Conservation (phyloP, 2,329 filamentous ascomycete genomes). For the Chalaropsis thielavioides region DNA sequence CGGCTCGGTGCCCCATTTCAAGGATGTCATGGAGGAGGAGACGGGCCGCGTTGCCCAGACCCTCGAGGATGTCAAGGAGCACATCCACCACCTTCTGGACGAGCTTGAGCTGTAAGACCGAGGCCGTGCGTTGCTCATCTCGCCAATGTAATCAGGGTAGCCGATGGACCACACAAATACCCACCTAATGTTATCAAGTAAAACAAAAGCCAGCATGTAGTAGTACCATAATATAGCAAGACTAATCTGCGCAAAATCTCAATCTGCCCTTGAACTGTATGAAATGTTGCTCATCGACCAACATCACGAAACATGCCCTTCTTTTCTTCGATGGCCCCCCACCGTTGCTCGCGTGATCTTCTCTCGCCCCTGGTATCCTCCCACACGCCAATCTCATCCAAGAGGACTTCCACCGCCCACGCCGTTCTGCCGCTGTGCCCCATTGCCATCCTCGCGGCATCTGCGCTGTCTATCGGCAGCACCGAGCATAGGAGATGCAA, state of each 20-base stretch:
- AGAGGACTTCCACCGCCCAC: constrained; percentile 37
- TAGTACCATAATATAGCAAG: background rate
- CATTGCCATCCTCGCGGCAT: constrained; percentile 25
- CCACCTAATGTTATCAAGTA: background rate
- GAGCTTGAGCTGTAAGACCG: constrained; percentile 9
- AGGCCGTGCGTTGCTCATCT: no score
- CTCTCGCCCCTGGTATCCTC: constrained; percentile 21
- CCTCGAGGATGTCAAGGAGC: constrained; percentile 5
- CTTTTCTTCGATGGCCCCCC: constrained; percentile 35
- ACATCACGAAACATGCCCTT: constrained; percentile 26
- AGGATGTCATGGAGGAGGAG: background rate
- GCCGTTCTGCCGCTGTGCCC: constrained; percentile 18
- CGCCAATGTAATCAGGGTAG: no score
- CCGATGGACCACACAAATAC: background rate
- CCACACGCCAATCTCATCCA: constrained; percentile 38
- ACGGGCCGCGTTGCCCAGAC: background rate
- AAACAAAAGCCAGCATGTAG: background rate
- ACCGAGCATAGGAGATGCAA: constrained; percentile 38
- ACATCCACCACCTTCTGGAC: constrained; percentile 9
- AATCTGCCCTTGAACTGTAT: background rate
- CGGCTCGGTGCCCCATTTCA: background rate
- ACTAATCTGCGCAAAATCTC: background rate
- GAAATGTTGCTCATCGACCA: no score
- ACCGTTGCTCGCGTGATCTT: constrained; percentile 37
- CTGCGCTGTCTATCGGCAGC: constrained; percentile 28